A percentile compares a stretch with the other conserved stretches of the same genome.
Evolutionary conservation across 1,284 basidiomycete genomes (phyloP).

Genomic region (Boletus smithii): DNA sequence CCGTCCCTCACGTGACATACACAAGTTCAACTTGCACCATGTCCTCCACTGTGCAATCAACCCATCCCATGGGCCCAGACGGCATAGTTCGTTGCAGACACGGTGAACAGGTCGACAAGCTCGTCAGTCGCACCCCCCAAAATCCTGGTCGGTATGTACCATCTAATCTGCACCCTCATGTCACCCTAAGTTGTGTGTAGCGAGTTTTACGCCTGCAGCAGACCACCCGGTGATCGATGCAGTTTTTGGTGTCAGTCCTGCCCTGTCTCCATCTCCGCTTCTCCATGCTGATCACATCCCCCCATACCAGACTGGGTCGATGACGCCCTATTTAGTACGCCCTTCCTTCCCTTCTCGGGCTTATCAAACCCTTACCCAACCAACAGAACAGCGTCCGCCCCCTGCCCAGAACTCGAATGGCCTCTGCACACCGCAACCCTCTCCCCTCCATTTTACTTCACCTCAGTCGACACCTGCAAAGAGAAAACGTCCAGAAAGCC

Average conservation of each 20-base stretch:
- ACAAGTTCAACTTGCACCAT: conserved; percentile 6
- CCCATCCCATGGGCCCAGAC: conserved; percentile 24
- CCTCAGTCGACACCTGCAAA: neutral
- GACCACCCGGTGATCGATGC: conserved; percentile 27
- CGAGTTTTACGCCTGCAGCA: conserved; percentile 34
- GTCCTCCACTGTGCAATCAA: conserved; percentile 13
- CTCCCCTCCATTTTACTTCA: too few relatives aligned
- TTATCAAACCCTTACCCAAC: neutral
- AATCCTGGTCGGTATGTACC: conserved; percentile 36
- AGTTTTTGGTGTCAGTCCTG: conserved; percentile 37
- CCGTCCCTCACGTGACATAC: conserved; percentile 18
- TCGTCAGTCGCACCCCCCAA: conserved; percentile 26
- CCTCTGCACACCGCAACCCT: conserved; percentile 4
- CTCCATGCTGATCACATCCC: neutral
- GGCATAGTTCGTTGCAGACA: conserved; percentile 34
- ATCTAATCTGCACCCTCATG: neutral
- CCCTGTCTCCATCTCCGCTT: neutral
- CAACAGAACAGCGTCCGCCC: neutral
- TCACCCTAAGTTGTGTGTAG: conserved; percentile 17
- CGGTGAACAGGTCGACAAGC: conserved; percentile 20
- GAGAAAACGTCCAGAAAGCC: neutral
- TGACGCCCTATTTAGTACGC: conserved; percentile 24
- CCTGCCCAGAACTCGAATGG: too few relatives aligned
- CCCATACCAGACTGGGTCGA: conserved; percentile 38
- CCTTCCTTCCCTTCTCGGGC: neutral